phyloP scores from a whole-genome alignment of 306 rosid genomes.

The Benincasa hispida region DNA sequence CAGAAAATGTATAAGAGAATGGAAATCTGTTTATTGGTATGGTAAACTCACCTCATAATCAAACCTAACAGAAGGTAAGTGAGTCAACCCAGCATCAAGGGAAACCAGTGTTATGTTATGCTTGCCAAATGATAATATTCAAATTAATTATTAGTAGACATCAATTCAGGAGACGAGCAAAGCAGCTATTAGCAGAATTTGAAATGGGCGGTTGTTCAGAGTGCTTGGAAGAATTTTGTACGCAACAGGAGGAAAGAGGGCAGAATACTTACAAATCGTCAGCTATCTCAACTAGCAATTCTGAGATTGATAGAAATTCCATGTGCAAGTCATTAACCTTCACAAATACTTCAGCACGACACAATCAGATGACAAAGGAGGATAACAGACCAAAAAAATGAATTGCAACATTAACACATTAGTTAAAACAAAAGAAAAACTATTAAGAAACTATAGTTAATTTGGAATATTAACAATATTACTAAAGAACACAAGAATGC shows the following conservation, averaged over 20 bases:
- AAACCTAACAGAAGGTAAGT: slow-evolving; percentile 43
- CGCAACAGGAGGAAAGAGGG: slow-evolving; percentile 1
- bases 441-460: background rate
- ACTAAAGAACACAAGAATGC: background rate
- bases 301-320: slow-evolving; percentile 79
- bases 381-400: background rate
- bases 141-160: slow-evolving; percentile 11
- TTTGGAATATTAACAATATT: background rate
- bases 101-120: slow-evolving; percentile 13
- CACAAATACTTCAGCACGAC: slow-evolving; percentile 30
- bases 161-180: background rate
- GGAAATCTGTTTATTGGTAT: background rate
- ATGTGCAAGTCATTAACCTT: slow-evolving; percentile 82
- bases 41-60: slow-evolving; percentile 72
- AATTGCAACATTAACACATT: background rate
- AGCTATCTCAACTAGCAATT: slow-evolving; percentile 80
- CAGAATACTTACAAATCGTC: slow-evolving; percentile 70
- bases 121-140: slow-evolving; percentile 11
- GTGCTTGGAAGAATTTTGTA: background rate
- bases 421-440: background rate
- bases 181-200: background rate
- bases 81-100: slow-evolving; percentile 20
- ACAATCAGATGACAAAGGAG: background rate
- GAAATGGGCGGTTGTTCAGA: background rate
- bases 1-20: background rate